Evolutionary conservation across 495 filamentous ascomycete genomes (phyloP).

Genomic region (Paragyromitra xinjiangensis): DNA sequence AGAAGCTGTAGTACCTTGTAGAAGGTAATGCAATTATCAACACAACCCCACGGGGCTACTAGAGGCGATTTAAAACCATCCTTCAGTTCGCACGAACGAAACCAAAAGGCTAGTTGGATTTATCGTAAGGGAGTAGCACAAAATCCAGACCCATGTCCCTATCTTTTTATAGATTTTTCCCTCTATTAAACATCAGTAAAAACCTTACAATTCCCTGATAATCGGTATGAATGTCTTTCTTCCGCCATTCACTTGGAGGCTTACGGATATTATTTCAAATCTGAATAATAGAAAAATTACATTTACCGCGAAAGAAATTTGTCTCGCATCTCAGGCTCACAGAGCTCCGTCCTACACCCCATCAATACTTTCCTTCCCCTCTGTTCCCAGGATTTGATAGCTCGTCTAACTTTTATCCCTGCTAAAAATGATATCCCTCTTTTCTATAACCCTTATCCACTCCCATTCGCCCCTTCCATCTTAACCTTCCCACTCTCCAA

Average conservation of each 20-base stretch:
- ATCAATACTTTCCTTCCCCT: neutral
- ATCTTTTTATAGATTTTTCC: too few relatives aligned
- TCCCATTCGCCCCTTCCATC: constrained; percentile 44
- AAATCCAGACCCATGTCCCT: too few relatives aligned
- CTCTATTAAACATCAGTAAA: too few relatives aligned
- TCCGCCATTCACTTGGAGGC: neutral
- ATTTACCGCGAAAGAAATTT: neutral
- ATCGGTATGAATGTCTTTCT: neutral
- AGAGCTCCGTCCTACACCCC: neutral
- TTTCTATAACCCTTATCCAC: neutral
- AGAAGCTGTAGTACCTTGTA: too few relatives aligned
- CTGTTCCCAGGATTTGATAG: neutral
- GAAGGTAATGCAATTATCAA: too few relatives aligned
- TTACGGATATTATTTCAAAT: neutral
- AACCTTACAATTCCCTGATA: neutral
- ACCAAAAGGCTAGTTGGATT: too few relatives aligned
- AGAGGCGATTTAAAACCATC: too few relatives aligned
- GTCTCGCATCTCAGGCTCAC: neutral
- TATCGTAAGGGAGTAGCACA: too few relatives aligned
- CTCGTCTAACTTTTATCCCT: neutral
- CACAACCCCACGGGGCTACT: too few relatives aligned
- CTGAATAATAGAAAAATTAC: neutral
- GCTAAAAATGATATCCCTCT: neutral
- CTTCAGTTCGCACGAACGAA: too few relatives aligned
- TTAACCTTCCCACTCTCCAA: constrained; percentile 61